Evolutionary conservation across 331 rosid species (phyloP), one percentile per base, ranked within the genome.

Genomic region (Malus hybrid): DNA sequence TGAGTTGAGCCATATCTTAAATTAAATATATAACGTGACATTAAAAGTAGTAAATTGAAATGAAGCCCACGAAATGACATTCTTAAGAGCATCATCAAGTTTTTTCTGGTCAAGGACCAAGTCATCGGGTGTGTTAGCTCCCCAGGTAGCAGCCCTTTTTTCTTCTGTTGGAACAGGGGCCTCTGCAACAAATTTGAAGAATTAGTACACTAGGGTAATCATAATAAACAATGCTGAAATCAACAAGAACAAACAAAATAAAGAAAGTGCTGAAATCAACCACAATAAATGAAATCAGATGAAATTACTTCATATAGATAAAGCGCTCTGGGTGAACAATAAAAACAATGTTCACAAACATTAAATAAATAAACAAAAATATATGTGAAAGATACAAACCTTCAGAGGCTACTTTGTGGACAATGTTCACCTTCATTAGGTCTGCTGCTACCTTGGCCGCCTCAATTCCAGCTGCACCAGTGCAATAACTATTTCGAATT

Each of bases 71-170:
- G 42, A 48, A 52, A 16, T 85, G 14, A 84, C 82, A 81, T 76
- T 87, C 70, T 79, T 73, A 56, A 85, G 83, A 56, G 87, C 86
- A 12, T 83, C 84, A 12, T 55, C 80, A 50, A 85, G 83, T 57
- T 70, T 67, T 62, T 80, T 79, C 79, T 70, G 54, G 70, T 83
- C 84, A 78, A 82, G 81, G 22, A 76, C 81, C 28, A 83, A 70
- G 64, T 83, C 85, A 56, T 71, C 78, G 1, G 89, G 91, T 10
- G 76, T 76, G 62, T 80, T 86, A 79, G 84, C 75, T 78, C 91
- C 87, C 87, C 83, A 80, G 16, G 74, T 62, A 64, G 87, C 81
- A 80, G 78, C 78, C 76, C 75, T 55, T 70, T 87, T 85, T 70
- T 56, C 84, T 75, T 85, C 87, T 3, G 74, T 77, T 19, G 65